These are phyloP conservation scores for Kappamyces sp. DNA, from an alignment of 192 early-diverging fungal species.

Conservation along the genomic window DNA sequence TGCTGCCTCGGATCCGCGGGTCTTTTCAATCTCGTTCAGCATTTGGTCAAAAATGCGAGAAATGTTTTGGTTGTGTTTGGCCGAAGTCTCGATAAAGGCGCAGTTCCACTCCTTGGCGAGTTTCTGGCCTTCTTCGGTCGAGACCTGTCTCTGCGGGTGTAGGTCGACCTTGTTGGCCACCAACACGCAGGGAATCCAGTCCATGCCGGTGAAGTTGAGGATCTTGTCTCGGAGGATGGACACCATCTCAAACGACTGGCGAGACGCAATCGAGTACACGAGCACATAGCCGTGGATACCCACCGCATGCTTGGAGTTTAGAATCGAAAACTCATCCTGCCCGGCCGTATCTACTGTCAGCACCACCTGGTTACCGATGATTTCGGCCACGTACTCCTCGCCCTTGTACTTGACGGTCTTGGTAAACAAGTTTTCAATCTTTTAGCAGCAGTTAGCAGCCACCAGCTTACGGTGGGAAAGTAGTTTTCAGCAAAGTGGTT, in stretches of 20 bases:
- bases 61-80: conserved; percentile 89
- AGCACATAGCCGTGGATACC: conserved; percentile 93
- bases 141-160: conserved; percentile 68
- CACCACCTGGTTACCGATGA: conserved; percentile 76
- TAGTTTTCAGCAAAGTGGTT: conserved; percentile 88
- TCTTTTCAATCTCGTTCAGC: conserved; percentile 79
- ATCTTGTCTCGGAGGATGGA: conserved; percentile 90
- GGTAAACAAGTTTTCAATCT: conserved; percentile 82
- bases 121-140: conserved; percentile 67
- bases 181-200: conserved; percentile 84
- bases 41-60: conserved; percentile 75
- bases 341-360: conserved; percentile 96
- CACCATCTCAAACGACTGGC: conserved; percentile 84
- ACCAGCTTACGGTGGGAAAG: conserved; percentile 64
- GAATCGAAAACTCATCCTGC: conserved; percentile 90
- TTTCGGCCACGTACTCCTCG: conserved; percentile 80
- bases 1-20: conserved; percentile 46
- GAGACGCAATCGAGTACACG: conserved; percentile 83
- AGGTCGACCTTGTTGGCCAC: conserved; percentile 94
- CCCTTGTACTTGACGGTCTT: conserved; percentile 75
- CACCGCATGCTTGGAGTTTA: conserved; percentile 84
- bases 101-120: conserved; percentile 82
- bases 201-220: conserved; percentile 81
- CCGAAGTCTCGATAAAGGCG: conserved; percentile 81
- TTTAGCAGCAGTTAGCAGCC: too few relatives aligned